These are phyloP conservation scores for Smallanthus sonchifolius DNA, from an alignment of 129 eudicot genomes.

Conservation along the genomic window DNA sequence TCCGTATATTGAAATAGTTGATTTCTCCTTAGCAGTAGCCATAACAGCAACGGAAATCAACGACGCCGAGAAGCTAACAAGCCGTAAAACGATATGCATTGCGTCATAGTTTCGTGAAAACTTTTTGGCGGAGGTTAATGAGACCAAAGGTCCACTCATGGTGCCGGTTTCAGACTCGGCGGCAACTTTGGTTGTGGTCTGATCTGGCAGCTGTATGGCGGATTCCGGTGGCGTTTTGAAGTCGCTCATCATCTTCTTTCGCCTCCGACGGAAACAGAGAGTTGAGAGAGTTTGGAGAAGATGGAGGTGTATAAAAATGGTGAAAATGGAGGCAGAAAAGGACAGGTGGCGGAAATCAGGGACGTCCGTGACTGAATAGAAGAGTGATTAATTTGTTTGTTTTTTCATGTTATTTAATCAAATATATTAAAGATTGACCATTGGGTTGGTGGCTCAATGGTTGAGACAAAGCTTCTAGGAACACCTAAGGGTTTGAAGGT, in stretches of 20 bases:
- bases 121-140: conserved; percentile 11
- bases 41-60: conserved; percentile 48
- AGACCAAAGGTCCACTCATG: conserved; percentile 19
- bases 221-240: conserved; percentile 33
- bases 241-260: conserved; percentile 24
- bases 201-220: conserved; percentile 33
- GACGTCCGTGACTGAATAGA: conserved; percentile 28
- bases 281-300: not conserved
- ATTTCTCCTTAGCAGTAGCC: conserved; percentile 54
- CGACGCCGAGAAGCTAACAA: conserved; percentile 47
- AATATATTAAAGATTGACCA: not conserved
- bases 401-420: not conserved
- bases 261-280: not conserved
- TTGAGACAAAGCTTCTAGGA: no score
- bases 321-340: conserved; percentile 1
- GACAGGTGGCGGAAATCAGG: conserved; percentile 3
- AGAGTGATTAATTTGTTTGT: conserved; percentile 1
- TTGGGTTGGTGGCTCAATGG: no score
- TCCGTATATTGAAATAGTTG: conserved; percentile 55
- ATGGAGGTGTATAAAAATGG: not conserved
- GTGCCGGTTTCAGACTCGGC: conserved; percentile 27
- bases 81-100: conserved; percentile 35
- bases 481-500: no score
- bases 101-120: conserved; percentile 33
- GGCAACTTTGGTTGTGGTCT: conserved; percentile 21